Conservation (phyloP, 768 basidiomycete genomes). For the Calvatia gigantea region DNA sequence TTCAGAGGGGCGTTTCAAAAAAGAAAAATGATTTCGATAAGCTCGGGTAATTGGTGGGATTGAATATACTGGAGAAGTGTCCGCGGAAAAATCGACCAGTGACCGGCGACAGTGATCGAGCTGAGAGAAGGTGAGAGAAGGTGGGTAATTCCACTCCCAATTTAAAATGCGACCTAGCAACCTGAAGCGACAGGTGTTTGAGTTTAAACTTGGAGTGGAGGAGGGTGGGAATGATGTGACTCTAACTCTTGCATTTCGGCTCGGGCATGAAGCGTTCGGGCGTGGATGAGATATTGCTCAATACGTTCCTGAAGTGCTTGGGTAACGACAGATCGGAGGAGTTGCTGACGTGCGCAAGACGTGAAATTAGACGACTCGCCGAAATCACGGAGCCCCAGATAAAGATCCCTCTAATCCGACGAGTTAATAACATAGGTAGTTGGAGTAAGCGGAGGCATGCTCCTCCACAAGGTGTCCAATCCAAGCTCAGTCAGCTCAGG, state of each 20-base stretch:
- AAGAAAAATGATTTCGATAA: not conserved
- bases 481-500: not conserved
- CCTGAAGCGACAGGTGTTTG: not conserved
- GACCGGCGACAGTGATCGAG: not conserved
- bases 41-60: not conserved
- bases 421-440: not conserved
- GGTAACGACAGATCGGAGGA: not conserved
- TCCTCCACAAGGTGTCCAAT: not conserved
- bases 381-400: not conserved
- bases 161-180: not conserved
- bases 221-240: not conserved
- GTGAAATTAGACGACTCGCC: not conserved
- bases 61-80: not conserved
- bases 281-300: not conserved
- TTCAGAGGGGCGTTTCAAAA: not conserved
- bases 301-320: not conserved
- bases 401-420: not conserved
- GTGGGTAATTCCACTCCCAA: not conserved
- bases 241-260: not conserved
- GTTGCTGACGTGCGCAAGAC: not conserved
- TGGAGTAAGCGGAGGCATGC: not conserved
- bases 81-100: not conserved
- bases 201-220: not conserved
- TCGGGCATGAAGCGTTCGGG: not conserved
- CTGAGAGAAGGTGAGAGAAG: not conserved